Base-by-base conservation (phyloP, 345 rosid genomes). In the Syzygium grande region DNA sequence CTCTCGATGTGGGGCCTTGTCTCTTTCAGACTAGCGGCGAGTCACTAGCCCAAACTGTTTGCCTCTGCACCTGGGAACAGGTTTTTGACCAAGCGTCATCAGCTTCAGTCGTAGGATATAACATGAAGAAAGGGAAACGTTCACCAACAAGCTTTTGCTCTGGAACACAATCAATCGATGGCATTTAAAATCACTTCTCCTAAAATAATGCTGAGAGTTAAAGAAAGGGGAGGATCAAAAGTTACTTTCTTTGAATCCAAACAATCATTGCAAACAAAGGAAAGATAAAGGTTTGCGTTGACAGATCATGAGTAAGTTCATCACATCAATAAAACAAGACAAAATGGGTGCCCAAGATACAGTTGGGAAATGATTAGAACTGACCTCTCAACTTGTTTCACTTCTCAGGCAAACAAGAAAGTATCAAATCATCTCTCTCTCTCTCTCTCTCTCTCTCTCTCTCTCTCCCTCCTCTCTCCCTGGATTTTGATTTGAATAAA, bases 1-100 rank as follows among this genome's bases (percentile, higher is more conserved):
- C 96, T 94, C 93, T 93, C 92, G 88, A 89, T 78, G 89, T 90
- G 89, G 87, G 91, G 78, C 87, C 51, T 41, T 52, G 46, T 61
- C 49, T 78, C 85, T 73, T 73, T 38, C 83, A 73, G 83, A 73
- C 80, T 19, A 61, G 80, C 80, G 49, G 80, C 25, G 38, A 34
- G 49, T 34, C 80, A 38, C 49, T 1, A 38, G 15, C 83, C 27
- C 49, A 49, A 61, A 51, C 30, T 6, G 85, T 88, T 87, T 89
- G 79, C 87, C 88, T 84, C 88, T 87, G 86, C 85, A 85, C 86
- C 79, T 85, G 85, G 84, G 85, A 34, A 80, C 83, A 89, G 88
- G 38, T 30, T 73, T 73, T 73, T 38, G 25, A 73, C 83, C 83
- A 11, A 73, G 53, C 23, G 58, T 88, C 30, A 88, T 88, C 29